These are phyloP conservation scores for Yamadazyma pseudoaaseri DNA, from an alignment of 1,139 yeast genomes.

Conservation along the genomic window DNA sequence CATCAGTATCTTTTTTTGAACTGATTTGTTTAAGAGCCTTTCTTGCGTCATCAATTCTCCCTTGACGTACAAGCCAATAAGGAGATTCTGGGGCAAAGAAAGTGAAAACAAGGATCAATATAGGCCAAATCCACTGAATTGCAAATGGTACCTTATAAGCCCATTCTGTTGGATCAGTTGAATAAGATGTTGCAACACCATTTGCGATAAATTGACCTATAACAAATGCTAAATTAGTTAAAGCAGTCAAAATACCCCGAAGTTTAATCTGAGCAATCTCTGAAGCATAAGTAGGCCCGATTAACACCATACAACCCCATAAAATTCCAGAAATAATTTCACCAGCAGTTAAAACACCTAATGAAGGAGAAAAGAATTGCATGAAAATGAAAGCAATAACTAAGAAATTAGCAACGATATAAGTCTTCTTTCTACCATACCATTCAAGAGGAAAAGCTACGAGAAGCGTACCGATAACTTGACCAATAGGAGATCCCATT, in stretches of 20 bases:
- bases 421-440: conserved; percentile 20
- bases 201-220: conserved; percentile 8
- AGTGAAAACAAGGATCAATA: conserved; percentile 17
- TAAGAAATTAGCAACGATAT: conserved; percentile 17
- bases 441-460: conserved; percentile 20
- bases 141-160: conserved; percentile 23
- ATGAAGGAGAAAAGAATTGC: conserved; percentile 18
- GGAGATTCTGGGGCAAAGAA: conserved; percentile 17
- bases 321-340: conserved; percentile 22
- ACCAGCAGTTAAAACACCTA: conserved; percentile 18
- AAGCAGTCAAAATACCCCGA: conserved; percentile 5
- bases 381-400: conserved; percentile 19
- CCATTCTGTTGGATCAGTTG: conserved; percentile 18
- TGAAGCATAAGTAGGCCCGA: conserved; percentile 22
- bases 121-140: conserved; percentile 25
- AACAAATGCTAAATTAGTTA: conserved; percentile 4
- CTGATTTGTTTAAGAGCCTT: conserved; percentile 16
- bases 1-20: conserved; percentile 11
- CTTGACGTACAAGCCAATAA: conserved; percentile 17
- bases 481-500: conserved; percentile 18
- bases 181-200: conserved; percentile 18
- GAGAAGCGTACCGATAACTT: conserved; percentile 17
- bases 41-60: conserved; percentile 18
- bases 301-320: conserved; percentile 23
- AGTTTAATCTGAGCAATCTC: conserved; percentile 18